Conservation (phyloP, 768 basidiomycete genomes). For the Boletus sp. region DNA sequence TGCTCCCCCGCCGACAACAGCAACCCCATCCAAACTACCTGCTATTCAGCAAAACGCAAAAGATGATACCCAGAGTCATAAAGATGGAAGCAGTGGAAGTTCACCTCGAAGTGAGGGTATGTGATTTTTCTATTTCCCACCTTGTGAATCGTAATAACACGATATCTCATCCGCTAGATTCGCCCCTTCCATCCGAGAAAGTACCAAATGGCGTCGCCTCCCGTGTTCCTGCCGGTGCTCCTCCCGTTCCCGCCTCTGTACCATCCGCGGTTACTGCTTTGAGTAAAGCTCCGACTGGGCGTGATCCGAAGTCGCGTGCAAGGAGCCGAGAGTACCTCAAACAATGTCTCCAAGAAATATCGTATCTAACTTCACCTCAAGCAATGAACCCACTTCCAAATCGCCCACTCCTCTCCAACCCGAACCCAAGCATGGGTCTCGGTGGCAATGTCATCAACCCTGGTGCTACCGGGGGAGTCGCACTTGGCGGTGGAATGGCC, state of each 20-base stretch:
- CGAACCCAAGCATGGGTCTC: slow-evolving; percentile 30
- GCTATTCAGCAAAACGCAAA: slow-evolving; percentile 61
- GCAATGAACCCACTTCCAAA: slow-evolving; percentile 96
- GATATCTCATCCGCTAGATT: slow-evolving; percentile 47
- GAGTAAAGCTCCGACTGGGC: slow-evolving; percentile 72
- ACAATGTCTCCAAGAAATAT: slow-evolving; percentile 98
- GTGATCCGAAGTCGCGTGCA: slow-evolving; percentile 94
- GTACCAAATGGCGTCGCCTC: slow-evolving; percentile 58
- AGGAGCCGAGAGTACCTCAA: slow-evolving; percentile 96
- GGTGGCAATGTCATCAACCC: slow-evolving; percentile 21
- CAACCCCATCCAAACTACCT: slow-evolving; percentile 64
- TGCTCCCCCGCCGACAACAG: slow-evolving; percentile 48
- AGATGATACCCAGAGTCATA: slow-evolving; percentile 70
- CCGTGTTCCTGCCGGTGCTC: slow-evolving; percentile 55
- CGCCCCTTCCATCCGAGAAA: slow-evolving; percentile 68
- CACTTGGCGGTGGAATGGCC: slow-evolving; percentile 7
- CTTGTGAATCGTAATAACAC: not conserved
- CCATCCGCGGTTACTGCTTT: slow-evolving; percentile 42
- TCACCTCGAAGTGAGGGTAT: slow-evolving; percentile 85
- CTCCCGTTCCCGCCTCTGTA: slow-evolving; percentile 17
- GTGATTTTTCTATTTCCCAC: not conserved
- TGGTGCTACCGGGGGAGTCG: slow-evolving; percentile 9
- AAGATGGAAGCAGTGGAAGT: slow-evolving; percentile 76
- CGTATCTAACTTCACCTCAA: slow-evolving; percentile 94
- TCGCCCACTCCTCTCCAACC: slow-evolving; percentile 63